These are phyloP conservation scores for Pseudozyma pruni DNA, from an alignment of 1,284 basidiomycete species.

Conservation along the genomic window DNA sequence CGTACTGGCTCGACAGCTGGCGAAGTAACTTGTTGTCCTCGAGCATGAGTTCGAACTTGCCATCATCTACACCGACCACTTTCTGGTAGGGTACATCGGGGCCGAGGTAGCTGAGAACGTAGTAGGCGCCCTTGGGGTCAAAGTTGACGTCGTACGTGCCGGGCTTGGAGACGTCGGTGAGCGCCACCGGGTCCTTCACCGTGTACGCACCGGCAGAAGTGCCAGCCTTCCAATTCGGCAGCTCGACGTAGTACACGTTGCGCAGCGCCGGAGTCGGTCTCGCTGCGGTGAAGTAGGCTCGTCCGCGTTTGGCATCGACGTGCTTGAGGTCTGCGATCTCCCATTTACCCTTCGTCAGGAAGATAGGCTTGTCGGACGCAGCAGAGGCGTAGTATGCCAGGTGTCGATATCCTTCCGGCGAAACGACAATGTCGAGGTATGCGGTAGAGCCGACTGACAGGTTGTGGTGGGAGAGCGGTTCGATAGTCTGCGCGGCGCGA, in stretches of 20 bases:
- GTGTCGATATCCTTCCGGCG: slow-evolving; percentile 50
- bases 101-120: slow-evolving; percentile 81
- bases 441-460: slow-evolving; percentile 34
- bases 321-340: slow-evolving; percentile 82
- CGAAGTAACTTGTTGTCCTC: slow-evolving; percentile 81
- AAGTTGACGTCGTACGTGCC: slow-evolving; percentile 73
- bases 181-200: slow-evolving; percentile 70
- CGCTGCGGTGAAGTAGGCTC: slow-evolving; percentile 88
- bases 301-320: slow-evolving; percentile 76
- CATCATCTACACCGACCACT: slow-evolving; percentile 76
- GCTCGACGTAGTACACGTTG: slow-evolving; percentile 75
- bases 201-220: slow-evolving; percentile 75
- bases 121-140: slow-evolving; percentile 73
- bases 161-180: slow-evolving; percentile 77
- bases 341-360: slow-evolving; percentile 87
- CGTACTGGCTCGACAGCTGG: slow-evolving; percentile 77
- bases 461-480: slow-evolving; percentile 44
- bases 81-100: slow-evolving; percentile 88
- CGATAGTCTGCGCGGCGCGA: slow-evolving; percentile 70
- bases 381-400: slow-evolving; percentile 53
- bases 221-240: slow-evolving; percentile 44
- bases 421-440: slow-evolving; percentile 56
- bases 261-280: slow-evolving; percentile 83
- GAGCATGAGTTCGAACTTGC: slow-evolving; percentile 73
- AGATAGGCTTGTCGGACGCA: slow-evolving; percentile 31